Evolutionary conservation across 805 yeast species (phyloP), one percentile per base, ranked within the genome.

Genomic region (Myxozyma neotropica): DNA sequence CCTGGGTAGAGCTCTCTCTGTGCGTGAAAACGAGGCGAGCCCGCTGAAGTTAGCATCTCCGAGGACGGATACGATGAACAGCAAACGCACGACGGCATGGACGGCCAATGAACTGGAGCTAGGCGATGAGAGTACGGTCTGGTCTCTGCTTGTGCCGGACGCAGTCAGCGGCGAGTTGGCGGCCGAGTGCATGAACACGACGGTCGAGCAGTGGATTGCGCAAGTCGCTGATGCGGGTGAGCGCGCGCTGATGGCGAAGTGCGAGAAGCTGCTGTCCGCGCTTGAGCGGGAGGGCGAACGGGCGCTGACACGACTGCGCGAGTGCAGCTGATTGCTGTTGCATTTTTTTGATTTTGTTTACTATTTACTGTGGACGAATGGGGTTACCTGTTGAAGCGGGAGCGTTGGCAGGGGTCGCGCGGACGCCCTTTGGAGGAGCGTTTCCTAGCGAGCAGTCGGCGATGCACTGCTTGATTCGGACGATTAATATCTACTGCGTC

Each of bases 151-250:
- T 3, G 21, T 39, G 19, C 26, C 54, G 19, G 54, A 39, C 46
- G 46, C 35, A 19, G 5, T 6, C 6, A 15, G 21, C 15, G 38
- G 17, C 4, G 54, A n/a, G 1, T 13, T 17, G 2, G 45, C 27
- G 8, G 65, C 66, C 2, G 81, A 81, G 26, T 91, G 88, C 68
- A 76, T 88, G 65, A 77, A 81, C 12, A 83, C 86, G 86, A 82
- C 87, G 0, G 80, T 89, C n/a, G 77, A 79, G 50, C 82, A 87
- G 59, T 90, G 96, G 96, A 73, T 88, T 21, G 68, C 69, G 31
- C 76, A 79, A 64, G 80, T 81, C 66, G 87, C 89, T 0, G 72
- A 73, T 12, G 81, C 80, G 63, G 85, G 87, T 23, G 79, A 79
- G 43, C 71, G 71, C 27, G 75, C 82, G 48, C 75, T 86, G 4